These are phyloP conservation scores for Suhomyces terraborum DNA, from an alignment of 1,139 yeast species.

Conservation along the genomic window DNA sequence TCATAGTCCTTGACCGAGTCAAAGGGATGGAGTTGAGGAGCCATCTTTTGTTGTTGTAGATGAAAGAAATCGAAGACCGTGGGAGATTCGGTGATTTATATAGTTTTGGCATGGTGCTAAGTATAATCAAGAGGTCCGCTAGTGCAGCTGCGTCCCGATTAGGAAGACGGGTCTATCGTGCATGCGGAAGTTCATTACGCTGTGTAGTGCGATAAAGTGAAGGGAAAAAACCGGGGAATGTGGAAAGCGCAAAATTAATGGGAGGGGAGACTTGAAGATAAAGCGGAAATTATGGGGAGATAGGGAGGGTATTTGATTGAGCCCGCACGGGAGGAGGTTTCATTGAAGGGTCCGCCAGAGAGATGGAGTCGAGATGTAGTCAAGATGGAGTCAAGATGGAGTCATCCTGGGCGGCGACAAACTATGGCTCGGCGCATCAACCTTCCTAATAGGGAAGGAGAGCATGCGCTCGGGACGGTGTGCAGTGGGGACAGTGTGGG, in stretches of 20 bases:
- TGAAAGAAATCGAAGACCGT: neutral
- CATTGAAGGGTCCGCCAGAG: neutral
- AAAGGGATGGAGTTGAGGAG: constrained; percentile 50
- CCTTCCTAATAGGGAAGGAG: neutral
- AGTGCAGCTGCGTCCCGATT: constrained; percentile 3
- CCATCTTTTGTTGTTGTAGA: constrained; percentile 14
- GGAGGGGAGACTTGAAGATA: neutral
- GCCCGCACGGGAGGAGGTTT: too few relatives aligned
- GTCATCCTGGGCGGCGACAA: neutral
- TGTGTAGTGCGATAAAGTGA: neutral
- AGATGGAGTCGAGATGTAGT: neutral
- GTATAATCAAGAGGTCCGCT: neutral
- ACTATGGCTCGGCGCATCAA: neutral
- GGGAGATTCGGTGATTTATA: constrained; percentile 2
- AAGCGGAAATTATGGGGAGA: too few relatives aligned
- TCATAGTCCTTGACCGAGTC: constrained; percentile 71
- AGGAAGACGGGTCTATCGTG: constrained; percentile 1
- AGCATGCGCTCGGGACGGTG: neutral
- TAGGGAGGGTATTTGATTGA: too few relatives aligned
- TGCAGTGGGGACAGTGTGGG: too few relatives aligned
- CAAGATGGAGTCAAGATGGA: too few relatives aligned
- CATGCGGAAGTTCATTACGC: neutral
- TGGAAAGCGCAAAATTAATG: neutral
- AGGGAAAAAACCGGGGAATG: neutral
- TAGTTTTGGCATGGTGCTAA: neutral